Conservation (phyloP, 805 yeast species). For the Starmerella bombicola region DNA sequence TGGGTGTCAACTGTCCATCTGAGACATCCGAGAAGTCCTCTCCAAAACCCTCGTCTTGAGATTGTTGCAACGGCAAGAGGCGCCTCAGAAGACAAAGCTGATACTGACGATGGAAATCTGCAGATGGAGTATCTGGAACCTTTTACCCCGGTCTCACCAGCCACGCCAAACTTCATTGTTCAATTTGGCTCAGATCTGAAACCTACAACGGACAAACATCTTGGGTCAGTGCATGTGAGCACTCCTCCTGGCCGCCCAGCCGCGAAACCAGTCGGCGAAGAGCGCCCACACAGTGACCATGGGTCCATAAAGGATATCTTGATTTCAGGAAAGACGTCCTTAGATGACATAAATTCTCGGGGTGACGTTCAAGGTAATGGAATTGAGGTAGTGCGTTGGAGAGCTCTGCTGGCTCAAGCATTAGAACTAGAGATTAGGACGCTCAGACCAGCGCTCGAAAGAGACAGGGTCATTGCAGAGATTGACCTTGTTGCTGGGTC, state of each 20-base stretch:
- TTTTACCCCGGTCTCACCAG: slow-evolving; percentile 8
- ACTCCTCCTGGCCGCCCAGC: neutral
- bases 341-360: neutral
- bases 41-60: slow-evolving; percentile 18
- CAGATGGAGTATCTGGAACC: slow-evolving; percentile 3
- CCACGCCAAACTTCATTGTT: slow-evolving; percentile 4
- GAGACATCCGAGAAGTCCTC: slow-evolving; percentile 19
- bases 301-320: slow-evolving; percentile 6
- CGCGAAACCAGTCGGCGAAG: neutral
- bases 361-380: slow-evolving; percentile 1
- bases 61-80: slow-evolving; percentile 14
- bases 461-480: slow-evolving; percentile 23
- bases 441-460: slow-evolving; percentile 22
- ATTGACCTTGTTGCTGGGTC: slow-evolving; percentile 16
- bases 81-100: neutral
- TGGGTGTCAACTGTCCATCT: slow-evolving; percentile 12
- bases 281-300: slow-evolving; percentile 4
- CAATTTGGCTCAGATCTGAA: slow-evolving; percentile 1
- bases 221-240: too few relatives aligned
- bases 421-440: slow-evolving; percentile 20
- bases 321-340: neutral
- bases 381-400: slow-evolving; percentile 15
- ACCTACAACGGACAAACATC: neutral
- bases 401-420: slow-evolving; percentile 17
- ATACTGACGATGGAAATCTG: neutral